Conservation (phyloP, 2,329 filamentous ascomycete species). For the Diaporthe destruens region DNA sequence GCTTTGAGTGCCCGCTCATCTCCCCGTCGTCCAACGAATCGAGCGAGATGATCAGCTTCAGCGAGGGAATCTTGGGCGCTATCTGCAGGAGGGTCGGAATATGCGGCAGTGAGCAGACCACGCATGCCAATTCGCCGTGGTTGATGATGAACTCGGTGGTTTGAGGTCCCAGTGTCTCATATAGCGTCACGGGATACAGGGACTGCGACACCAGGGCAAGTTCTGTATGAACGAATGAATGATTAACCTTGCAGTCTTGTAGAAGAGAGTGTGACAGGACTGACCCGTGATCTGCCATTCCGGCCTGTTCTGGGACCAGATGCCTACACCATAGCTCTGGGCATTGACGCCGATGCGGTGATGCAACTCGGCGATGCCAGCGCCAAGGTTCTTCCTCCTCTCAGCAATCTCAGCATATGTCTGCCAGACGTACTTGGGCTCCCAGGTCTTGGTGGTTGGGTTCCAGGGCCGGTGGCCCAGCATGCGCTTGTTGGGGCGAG, state of each 20-base stretch:
- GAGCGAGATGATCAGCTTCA: conserved; percentile 90
- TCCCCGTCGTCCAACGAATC: conserved; percentile 88
- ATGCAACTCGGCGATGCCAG: conserved; percentile 86
- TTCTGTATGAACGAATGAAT: conserved; percentile 70
- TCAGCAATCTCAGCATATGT: conserved; percentile 84
- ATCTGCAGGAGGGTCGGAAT: conserved; percentile 86
- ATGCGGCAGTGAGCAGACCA: conserved; percentile 84
- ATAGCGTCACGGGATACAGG: conserved; percentile 91
- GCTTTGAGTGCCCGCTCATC: conserved; percentile 81
- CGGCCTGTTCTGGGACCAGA: conserved; percentile 89
- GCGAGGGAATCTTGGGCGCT: conserved; percentile 77
- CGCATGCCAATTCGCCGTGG: conserved; percentile 80
- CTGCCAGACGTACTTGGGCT: conserved; percentile 83
- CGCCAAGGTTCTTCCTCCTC: conserved; percentile 86
- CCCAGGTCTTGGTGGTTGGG: conserved; percentile 76
- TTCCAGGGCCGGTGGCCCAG: conserved; percentile 88
- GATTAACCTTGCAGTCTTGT: conserved; percentile 1
- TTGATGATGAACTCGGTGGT: conserved; percentile 96
- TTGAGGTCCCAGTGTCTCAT: conserved; percentile 94
- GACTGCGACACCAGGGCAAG: conserved; percentile 88
- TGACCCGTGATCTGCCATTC: conserved; percentile 88
- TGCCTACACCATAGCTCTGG: conserved; percentile 78
- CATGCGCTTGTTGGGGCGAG: conserved; percentile 76
- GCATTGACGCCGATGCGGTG: conserved; percentile 75
- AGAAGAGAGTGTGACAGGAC: conserved; percentile 42